Percentiles rank a stretch among this genome's conserved stretches.
These are phyloP conservation scores for Mycena kentingensis DNA, from an alignment of 768 basidiomycete genomes.

Conservation along the genomic window DNA sequence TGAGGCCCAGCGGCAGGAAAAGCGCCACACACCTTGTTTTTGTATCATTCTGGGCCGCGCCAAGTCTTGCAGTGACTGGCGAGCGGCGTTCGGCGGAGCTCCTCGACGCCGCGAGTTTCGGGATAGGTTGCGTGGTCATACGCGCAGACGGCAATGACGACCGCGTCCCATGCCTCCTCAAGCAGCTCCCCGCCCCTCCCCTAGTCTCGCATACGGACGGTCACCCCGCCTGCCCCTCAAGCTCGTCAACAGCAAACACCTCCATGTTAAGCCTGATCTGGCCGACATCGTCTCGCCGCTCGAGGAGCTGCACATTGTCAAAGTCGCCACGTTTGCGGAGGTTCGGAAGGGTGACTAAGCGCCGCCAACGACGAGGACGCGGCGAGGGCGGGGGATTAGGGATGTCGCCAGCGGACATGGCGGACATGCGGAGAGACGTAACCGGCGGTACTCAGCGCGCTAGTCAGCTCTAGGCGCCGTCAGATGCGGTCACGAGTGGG, in stretches of 20 bases:
- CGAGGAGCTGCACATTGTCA: constrained; percentile 32
- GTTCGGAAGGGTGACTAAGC: constrained; percentile 36
- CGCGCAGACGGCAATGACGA: constrained; percentile 49
- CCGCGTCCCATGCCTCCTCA: constrained; percentile 50
- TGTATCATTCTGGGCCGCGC: constrained; percentile 40
- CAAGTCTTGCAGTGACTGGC: constrained; percentile 47
- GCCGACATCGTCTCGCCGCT: constrained; percentile 34
- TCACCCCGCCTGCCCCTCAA: constrained; percentile 36
- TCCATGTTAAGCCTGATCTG: constrained; percentile 45
- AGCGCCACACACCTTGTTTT: constrained; percentile 29
- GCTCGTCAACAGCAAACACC: constrained; percentile 41
- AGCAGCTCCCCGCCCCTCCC: constrained; percentile 25
- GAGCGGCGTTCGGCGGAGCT: constrained; percentile 33
- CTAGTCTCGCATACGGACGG: constrained; percentile 41
- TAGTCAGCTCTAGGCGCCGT: too few relatives aligned
- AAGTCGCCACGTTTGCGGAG: constrained; percentile 27
- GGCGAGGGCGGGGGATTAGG: constrained; percentile 7
- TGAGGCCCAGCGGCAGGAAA: not conserved
- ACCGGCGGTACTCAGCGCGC: too few relatives aligned
- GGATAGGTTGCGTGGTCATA: constrained; percentile 51
- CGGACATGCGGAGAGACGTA: too few relatives aligned
- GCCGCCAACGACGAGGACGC: constrained; percentile 32
- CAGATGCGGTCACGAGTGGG: too few relatives aligned
- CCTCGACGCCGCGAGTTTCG: constrained; percentile 42
- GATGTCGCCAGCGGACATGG: not conserved